phyloP scores from a whole-genome alignment of 257 asterid species.

The Scutellaria baicalensis region DNA sequence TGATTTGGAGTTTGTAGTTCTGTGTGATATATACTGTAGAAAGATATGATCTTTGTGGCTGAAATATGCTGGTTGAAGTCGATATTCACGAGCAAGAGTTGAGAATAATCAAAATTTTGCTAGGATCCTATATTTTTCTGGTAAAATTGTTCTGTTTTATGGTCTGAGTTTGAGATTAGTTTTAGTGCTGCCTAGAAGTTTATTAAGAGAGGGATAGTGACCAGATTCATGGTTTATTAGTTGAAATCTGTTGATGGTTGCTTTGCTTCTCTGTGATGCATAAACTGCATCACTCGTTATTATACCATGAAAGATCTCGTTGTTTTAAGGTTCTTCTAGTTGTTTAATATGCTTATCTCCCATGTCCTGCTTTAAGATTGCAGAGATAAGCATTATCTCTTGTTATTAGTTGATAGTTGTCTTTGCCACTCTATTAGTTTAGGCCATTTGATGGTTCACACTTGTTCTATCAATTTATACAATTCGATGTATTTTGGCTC shows the following conservation, averaged over 20 bases:
- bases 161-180: background rate
- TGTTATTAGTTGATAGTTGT: background rate
- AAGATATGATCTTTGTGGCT: slow-evolving; percentile 15
- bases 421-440: background rate
- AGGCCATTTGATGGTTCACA: background rate
- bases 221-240: background rate
- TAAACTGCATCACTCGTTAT: background rate
- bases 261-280: background rate
- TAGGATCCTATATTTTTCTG: background rate
- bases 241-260: background rate
- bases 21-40: background rate
- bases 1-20: background rate
- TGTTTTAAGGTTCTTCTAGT: background rate
- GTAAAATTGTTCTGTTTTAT: background rate
- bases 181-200: background rate
- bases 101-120: background rate
- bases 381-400: background rate
- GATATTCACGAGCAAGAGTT: background rate
- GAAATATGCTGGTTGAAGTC: background rate
- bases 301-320: background rate
- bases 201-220: background rate
- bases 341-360: background rate
- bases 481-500: background rate
- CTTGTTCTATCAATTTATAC: background rate
- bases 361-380: background rate